phyloP scores from a whole-genome alignment of 2,329 filamentous ascomycete species.

The Fusarium poae region DNA sequence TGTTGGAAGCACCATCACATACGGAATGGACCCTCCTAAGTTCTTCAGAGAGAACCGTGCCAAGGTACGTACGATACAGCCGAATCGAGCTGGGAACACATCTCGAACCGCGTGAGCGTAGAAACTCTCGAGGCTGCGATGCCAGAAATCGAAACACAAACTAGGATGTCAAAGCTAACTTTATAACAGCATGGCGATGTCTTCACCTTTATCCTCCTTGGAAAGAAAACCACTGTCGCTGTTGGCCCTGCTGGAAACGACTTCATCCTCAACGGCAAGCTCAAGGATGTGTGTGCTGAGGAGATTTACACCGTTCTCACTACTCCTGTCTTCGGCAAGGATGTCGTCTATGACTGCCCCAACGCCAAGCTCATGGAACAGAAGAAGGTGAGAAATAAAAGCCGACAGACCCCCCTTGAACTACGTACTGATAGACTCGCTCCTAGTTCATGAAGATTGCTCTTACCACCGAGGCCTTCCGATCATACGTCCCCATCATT shows the following conservation, averaged over 20 bases:
- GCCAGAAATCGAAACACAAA: not conserved
- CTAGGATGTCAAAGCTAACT: slow-evolving; percentile 15
- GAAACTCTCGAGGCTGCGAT: not conserved
- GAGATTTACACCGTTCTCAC: slow-evolving; percentile 87
- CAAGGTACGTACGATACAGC: slow-evolving; percentile 69
- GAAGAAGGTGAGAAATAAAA: slow-evolving; percentile 76
- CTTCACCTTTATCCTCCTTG: slow-evolving; percentile 89
- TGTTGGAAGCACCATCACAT: slow-evolving; percentile 90
- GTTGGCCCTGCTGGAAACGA: slow-evolving; percentile 87
- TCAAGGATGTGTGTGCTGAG: slow-evolving; percentile 90
- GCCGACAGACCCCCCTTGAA: not conserved
- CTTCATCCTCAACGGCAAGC: slow-evolving; percentile 91
- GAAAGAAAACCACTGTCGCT: slow-evolving; percentile 89
- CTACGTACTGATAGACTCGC: slow-evolving; percentile 30
- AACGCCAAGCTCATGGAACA: slow-evolving; percentile 96
- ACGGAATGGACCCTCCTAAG: slow-evolving; percentile 91
- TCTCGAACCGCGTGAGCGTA: not conserved
- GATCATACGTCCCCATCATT: slow-evolving; percentile 82
- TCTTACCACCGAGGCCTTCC: slow-evolving; percentile 80
- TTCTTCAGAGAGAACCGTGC: slow-evolving; percentile 84
- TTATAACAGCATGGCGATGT: slow-evolving; percentile 80
- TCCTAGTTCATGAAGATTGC: slow-evolving; percentile 82
- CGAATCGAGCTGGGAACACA: not conserved
- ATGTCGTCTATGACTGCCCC: slow-evolving; percentile 92
- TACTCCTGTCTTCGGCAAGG: slow-evolving; percentile 80